These are phyloP conservation scores for Solioccasus polychromus DNA, from an alignment of 768 basidiomycete genomes.

Conservation along the genomic window DNA sequence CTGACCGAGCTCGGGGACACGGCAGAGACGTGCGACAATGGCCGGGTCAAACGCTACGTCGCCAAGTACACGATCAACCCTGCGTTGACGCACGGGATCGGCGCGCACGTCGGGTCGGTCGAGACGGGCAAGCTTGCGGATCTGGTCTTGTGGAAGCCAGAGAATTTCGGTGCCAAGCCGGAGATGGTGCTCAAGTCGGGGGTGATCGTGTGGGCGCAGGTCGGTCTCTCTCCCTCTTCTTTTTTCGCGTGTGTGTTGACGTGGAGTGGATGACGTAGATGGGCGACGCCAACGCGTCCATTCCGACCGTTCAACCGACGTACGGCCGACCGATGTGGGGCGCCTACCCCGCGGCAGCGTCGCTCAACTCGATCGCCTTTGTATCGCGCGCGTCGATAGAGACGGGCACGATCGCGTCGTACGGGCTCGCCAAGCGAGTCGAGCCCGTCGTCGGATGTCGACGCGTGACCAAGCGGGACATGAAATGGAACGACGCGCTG, in stretches of 20 bases:
- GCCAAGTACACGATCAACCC: constrained; percentile 98
- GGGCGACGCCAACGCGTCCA: constrained; percentile 96
- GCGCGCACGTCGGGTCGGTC: constrained; percentile 81
- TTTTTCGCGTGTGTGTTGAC: neutral
- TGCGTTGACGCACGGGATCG: constrained; percentile 92
- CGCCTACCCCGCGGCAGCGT: constrained; percentile 68
- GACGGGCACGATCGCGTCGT: constrained; percentile 56
- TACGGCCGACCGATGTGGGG: constrained; percentile 95
- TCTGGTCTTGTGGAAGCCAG: constrained; percentile 93
- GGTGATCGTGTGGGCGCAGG: constrained; percentile 88
- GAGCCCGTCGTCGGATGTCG: constrained; percentile 79
- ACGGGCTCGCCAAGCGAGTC: constrained; percentile 66
- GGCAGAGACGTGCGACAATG: constrained; percentile 61
- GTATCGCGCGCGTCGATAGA: constrained; percentile 73
- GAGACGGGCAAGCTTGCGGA: constrained; percentile 84
- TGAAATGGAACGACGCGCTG: constrained; percentile 87
- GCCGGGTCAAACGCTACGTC: constrained; percentile 90
- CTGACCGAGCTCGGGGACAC: constrained; percentile 55
- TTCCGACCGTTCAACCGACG: constrained; percentile 92
- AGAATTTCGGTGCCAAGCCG: constrained; percentile 89
- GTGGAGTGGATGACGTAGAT: constrained; percentile 42
- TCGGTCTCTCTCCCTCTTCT: constrained; percentile 31
- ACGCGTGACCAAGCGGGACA: constrained; percentile 74
- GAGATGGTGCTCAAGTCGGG: constrained; percentile 96
- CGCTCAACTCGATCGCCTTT: constrained; percentile 82